A percentile compares a stretch with the other conserved stretches of the same genome.
Conservation (phyloP, 2,329 filamentous ascomycete species). For the Incumbomyces delicatus region DNA sequence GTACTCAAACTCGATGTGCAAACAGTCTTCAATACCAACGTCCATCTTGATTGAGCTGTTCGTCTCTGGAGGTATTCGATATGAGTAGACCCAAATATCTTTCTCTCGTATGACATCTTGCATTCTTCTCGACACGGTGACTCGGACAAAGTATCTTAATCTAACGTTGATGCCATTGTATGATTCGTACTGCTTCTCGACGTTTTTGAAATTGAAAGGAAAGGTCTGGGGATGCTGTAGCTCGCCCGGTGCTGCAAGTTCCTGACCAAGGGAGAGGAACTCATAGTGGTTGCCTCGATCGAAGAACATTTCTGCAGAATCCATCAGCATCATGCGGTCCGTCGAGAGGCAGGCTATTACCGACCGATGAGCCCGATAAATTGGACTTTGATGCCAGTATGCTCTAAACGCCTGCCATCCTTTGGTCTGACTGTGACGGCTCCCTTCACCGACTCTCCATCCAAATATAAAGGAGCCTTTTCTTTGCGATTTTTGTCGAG, state of each 20-base stretch:
- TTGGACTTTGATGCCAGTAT: conserved; percentile 98
- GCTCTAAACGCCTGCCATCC: conserved; percentile 94
- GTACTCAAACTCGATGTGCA: conserved; percentile 99
- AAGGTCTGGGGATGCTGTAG: conserved; percentile 98
- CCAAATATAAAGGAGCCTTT: conserved; percentile 93
- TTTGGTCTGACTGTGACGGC: conserved; percentile 91
- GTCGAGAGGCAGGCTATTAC: conserved; percentile 17
- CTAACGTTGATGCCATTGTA: conserved; percentile 99
- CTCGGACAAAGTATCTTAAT: conserved; percentile 93
- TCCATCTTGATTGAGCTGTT: conserved; percentile 99
- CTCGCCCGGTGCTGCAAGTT: conserved; percentile 91
- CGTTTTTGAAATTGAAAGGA: conserved; percentile 99
- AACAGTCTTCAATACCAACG: conserved; percentile 95
- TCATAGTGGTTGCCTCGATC: conserved; percentile 99
- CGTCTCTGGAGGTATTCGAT: conserved; percentile 94
- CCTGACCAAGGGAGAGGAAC: conserved; percentile 93
- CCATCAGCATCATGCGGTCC: conserved; percentile 1
- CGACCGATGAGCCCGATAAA: conserved; percentile 96
- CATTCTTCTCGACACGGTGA: conserved; percentile 94
- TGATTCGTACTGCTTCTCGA: conserved; percentile 99
- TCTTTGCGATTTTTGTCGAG: conserved; percentile 96
- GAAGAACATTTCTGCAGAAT: conserved; percentile 86
- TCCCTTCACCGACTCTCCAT: conserved; percentile 96
- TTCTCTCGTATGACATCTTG: conserved; percentile 97
- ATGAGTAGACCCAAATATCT: conserved; percentile 99